Evolutionary conservation across 495 filamentous ascomycete genomes (phyloP), one percentile per base, ranked within the genome.

Genomic region (Hyaloscypha bicolor): DNA sequence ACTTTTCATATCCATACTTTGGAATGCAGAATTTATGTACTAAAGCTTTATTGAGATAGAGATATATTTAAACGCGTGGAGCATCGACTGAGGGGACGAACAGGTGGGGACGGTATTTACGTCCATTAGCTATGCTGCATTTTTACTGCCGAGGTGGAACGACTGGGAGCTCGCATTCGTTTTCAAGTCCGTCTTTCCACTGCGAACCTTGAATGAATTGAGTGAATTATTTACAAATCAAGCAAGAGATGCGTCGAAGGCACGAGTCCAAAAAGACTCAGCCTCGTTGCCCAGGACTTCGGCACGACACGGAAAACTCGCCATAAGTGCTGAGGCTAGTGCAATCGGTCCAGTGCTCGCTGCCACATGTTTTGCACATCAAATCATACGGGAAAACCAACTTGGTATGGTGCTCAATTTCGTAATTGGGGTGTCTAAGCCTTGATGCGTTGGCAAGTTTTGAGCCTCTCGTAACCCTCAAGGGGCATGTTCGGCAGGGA

Each of bases 281-380:
- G 51, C 51, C 51, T 53, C 6, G 51, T 25, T 53, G 51, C 51
- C 51, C 51, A 53, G 51, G 5, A 53, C 16, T 6, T 53, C 4
- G 51, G 16, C 6, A n/a, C 51, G 16, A 53, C 16, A 19, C 22
- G 6, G 16, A 53, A 53, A 14, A 53, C 19, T 19, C 22, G 51
- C 51, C 51, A 53, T 14, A 53, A 4, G 22, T 53, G 22, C 51
- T 53, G 51, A 53, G 5, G 16, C 6, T 53, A 14, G 51, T 53
- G 51, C 51, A 25, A 6, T 53, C 51, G 16, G 22, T 53, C 51
- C 51, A 53, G 6, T 53, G 16, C 51, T n/a, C 6, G 51, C 51
- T 53, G 51, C 51, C 51, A 53, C 51, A 53, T 53, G 51, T 53
- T 4, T 53, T 53, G 51, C 16, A 53, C 51, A 25, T n/a, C 22